Evolutionary conservation across 495 filamentous ascomycete genomes (phyloP), one percentile per base, ranked within the genome.

Genomic region (Trichocladium uniseriatum): DNA sequence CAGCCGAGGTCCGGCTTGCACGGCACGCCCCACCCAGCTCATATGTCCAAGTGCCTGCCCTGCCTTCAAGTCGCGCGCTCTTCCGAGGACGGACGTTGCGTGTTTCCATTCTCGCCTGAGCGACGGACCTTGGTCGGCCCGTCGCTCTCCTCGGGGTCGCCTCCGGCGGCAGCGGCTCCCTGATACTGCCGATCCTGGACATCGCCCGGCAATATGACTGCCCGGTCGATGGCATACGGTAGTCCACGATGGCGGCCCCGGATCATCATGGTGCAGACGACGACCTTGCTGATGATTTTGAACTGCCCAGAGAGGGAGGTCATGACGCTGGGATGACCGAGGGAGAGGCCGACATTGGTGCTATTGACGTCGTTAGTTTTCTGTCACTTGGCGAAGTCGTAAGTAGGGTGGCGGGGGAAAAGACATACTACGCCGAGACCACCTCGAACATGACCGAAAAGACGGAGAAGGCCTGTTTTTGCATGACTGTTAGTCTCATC

Each of bases 221-320:
- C 90, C 2, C 87, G 81, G 57, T 95, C 90, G 2, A 96, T 77
- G 9, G 85, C 78, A 57, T 94, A 92, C 0, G 90, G 90, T 2
- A 96, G 69, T 10, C 89, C 89, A 68, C 90, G 84, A 61, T 96
- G 90, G 5, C 90, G 79, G n/a, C 90, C 90, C 57, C 90, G 84
- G 34, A 95, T 77, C 67, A 90, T 83, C 90, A 94, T 94, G 18
- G 87, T 84, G 37, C 90, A 83, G 51, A 96, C 86, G 32, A 94
- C 82, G 36, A 95, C 76, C 56, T 94, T 94, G 24, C 81, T 82
- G 14, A 92, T 60, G 7, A 80, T 72, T 1, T 71, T 73, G 60
- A 95, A 92, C 48, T 90, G 73, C 2, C 73, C 79, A n/a, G 78
- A 83, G 58, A 95, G 89, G 0, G 82, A 84, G 13, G 86, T 72